Percentiles rank a stretch among this genome's conserved stretches.
Evolutionary conservation across 2,329 filamentous ascomycete genomes (phyloP).

Genomic region (Monilinia aucupariae): DNA sequence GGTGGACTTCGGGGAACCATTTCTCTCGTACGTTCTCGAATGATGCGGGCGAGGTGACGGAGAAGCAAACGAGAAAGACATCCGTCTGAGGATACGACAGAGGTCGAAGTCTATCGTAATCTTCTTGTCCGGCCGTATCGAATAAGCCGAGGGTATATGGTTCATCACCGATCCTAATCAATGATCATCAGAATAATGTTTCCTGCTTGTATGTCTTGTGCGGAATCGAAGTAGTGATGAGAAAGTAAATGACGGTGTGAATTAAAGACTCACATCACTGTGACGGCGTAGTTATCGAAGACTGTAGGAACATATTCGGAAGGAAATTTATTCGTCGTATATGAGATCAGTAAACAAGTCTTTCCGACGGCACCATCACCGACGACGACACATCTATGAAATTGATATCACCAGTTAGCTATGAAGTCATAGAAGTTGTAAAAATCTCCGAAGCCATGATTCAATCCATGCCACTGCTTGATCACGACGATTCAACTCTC

Average conservation of each 20-base stretch:
- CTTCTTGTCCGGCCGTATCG: conserved; percentile 98
- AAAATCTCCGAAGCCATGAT: not conserved
- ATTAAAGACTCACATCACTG: conserved; percentile 78
- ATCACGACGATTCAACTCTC: not conserved
- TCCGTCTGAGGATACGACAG: conserved; percentile 98
- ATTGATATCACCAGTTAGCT: conserved; percentile 21
- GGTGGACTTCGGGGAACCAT: conserved; percentile 98
- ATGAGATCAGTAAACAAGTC: conserved; percentile 97
- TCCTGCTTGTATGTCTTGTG: not conserved
- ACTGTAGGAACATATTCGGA: conserved; percentile 99
- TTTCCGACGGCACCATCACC: conserved; percentile 99
- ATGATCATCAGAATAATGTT: conserved; percentile 17
- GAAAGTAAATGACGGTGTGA: not conserved
- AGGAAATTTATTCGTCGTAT: conserved; percentile 99
- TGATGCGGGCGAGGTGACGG: conserved; percentile 91
- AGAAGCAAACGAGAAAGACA: conserved; percentile 98
- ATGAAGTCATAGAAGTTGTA: not conserved
- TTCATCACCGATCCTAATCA: conserved; percentile 89
- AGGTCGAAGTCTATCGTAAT: conserved; percentile 95
- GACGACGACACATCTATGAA: conserved; percentile 86
- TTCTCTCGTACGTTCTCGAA: conserved; percentile 99
- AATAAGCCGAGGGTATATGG: conserved; percentile 96
- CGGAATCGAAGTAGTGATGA: not conserved
- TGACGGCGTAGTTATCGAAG: conserved; percentile 99
- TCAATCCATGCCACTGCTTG: not conserved